Percentiles rank a stretch among this genome's conserved stretches.
These are phyloP conservation scores for Dacryopinax primogenitus DNA, from an alignment of 768 basidiomycete genomes.

Conservation along the genomic window DNA sequence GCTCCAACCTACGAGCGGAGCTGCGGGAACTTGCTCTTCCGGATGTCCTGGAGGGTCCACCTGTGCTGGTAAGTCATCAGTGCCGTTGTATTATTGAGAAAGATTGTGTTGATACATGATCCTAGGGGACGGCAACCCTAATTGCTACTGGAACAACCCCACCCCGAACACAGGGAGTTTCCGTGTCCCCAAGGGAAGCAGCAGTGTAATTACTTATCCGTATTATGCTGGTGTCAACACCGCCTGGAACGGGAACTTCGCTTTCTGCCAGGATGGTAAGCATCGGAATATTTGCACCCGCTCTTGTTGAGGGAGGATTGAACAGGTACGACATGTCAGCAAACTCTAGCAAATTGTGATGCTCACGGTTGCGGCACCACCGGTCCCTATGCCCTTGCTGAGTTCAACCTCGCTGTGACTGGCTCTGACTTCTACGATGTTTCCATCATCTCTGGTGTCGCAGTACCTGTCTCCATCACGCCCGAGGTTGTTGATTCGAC, in stretches of 20 bases:
- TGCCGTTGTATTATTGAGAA: background rate
- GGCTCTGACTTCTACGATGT: constrained; percentile 14
- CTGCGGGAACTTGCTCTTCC: constrained; percentile 10
- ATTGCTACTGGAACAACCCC: constrained; percentile 13
- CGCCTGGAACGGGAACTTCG: constrained; percentile 14
- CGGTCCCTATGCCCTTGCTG: constrained; percentile 3
- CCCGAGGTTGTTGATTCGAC: constrained; percentile 5
- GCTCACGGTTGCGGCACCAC: constrained; percentile 10
- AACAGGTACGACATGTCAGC: constrained; percentile 10
- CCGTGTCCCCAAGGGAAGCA: constrained; percentile 10
- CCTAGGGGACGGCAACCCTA: constrained; percentile 4
- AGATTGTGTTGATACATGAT: background rate
- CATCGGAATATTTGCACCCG: background rate
- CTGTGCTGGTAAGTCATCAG: background rate
- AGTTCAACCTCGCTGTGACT: constrained; percentile 9
- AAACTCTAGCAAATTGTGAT: constrained; percentile 8
- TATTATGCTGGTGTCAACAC: constrained; percentile 4
- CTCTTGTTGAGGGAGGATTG: background rate
- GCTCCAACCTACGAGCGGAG: constrained; percentile 11
- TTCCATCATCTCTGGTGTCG: constrained; percentile 12
- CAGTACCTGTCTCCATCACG: constrained; percentile 11
- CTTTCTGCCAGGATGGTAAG: constrained; percentile 8
- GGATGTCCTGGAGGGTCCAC: constrained; percentile 12
- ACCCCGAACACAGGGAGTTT: constrained; percentile 9
- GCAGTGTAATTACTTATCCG: constrained; percentile 10